Evolutionary conservation across 2,329 filamentous ascomycete species (phyloP).

Genomic region (Sporothrix protearum): DNA sequence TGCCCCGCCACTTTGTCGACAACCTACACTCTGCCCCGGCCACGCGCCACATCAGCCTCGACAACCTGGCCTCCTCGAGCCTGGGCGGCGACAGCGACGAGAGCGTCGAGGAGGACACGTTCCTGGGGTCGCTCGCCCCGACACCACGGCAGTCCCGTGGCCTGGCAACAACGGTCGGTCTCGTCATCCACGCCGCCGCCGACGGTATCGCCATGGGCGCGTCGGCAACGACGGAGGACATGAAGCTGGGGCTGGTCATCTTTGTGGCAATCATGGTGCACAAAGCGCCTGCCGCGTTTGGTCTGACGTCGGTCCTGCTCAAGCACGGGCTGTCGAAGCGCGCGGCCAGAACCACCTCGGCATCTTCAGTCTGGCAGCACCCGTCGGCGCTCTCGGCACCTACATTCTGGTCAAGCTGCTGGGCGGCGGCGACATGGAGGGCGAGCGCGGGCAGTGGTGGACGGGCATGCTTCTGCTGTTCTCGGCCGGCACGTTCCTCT

Average conservation of each 20-base stretch:
- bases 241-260: slow-evolving; percentile 80
- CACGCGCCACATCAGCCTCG: slow-evolving; percentile 82
- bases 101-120: slow-evolving; percentile 49
- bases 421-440: slow-evolving; percentile 54
- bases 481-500: slow-evolving; percentile 93
- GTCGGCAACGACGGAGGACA: slow-evolving; percentile 70
- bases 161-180: slow-evolving; percentile 80
- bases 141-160: slow-evolving; percentile 58
- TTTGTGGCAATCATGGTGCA: slow-evolving; percentile 97
- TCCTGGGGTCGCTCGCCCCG: slow-evolving; percentile 56
- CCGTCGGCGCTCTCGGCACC: slow-evolving; percentile 77
- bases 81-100: slow-evolving; percentile 17
- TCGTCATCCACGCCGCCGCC: slow-evolving; percentile 94
- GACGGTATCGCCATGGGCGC: slow-evolving; percentile 96
- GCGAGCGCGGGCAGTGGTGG: slow-evolving; percentile 71
- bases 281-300: slow-evolving; percentile 94
- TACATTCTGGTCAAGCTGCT: slow-evolving; percentile 75
- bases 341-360: slow-evolving; percentile 79
- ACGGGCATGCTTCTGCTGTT: slow-evolving; percentile 94
- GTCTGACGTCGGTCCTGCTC: slow-evolving; percentile 81
- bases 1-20: slow-evolving; percentile 69
- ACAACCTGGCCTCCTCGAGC: slow-evolving; percentile 61
- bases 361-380: slow-evolving; percentile 87
- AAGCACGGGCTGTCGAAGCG: slow-evolving; percentile 90
- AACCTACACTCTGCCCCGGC: slow-evolving; percentile 61